These are phyloP conservation scores for Melanogaster broomeanus DNA, from an alignment of 768 basidiomycete species.

Conservation along the genomic window DNA sequence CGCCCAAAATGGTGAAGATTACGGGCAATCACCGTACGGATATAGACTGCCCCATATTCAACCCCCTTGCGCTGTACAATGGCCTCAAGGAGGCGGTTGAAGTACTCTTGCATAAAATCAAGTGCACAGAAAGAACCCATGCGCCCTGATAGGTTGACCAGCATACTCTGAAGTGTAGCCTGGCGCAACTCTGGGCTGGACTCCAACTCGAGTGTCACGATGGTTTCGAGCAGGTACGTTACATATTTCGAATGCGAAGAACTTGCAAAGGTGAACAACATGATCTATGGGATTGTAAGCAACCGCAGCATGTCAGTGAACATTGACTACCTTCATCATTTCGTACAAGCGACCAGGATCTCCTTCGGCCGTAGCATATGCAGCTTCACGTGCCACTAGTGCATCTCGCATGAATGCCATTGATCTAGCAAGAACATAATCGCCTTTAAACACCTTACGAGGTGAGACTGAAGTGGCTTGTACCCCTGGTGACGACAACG, in stretches of 20 bases:
- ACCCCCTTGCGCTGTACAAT: constrained; percentile 25
- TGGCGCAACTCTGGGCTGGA: constrained; percentile 19
- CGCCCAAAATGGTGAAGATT: too few species aligned
- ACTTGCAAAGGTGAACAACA: constrained; percentile 36
- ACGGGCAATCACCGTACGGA: constrained; percentile 29
- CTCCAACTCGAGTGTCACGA: constrained; percentile 33
- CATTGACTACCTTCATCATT: constrained; percentile 28
- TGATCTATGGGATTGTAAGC: constrained; percentile 14
- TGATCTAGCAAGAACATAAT: constrained; percentile 22
- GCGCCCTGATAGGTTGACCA: constrained; percentile 31
- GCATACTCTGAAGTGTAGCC: constrained; percentile 20
- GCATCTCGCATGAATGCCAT: constrained; percentile 12
- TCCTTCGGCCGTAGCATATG: constrained; percentile 30
- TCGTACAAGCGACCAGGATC: constrained; percentile 36
- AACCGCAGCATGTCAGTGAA: too few species aligned
- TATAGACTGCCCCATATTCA: constrained; percentile 24
- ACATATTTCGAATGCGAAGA: constrained; percentile 35
- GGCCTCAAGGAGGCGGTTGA: constrained; percentile 33
- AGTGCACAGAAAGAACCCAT: constrained; percentile 23
- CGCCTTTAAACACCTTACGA: neutral
- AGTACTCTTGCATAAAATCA: constrained; percentile 38
- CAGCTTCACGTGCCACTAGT: constrained; percentile 22
- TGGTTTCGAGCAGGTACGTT: constrained; percentile 34
- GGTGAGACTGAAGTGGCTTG: too few species aligned
- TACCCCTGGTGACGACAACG: too few species aligned